These are phyloP conservation scores for Hemisphaericaspora subhashii DNA, from an alignment of 1,139 yeast genomes.

Conservation along the genomic window DNA sequence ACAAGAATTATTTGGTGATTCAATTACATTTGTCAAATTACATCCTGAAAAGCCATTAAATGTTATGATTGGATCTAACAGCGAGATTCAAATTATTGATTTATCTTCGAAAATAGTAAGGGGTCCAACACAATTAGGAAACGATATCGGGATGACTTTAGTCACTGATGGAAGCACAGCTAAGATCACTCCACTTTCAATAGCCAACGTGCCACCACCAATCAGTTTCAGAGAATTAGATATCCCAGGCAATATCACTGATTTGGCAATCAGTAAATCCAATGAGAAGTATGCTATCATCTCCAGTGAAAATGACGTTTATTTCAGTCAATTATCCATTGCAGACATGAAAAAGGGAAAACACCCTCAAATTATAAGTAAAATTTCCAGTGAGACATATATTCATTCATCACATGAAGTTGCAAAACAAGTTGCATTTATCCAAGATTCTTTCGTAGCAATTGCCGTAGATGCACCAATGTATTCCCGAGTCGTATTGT, in stretches of 20 bases:
- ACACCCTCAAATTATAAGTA: constrained; percentile 45
- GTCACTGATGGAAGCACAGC: constrained; percentile 80
- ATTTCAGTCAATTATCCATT: constrained; percentile 23
- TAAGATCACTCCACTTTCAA: constrained; percentile 75
- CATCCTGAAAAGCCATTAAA: constrained; percentile 89
- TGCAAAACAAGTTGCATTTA: constrained; percentile 65
- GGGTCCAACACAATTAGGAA: constrained; percentile 69
- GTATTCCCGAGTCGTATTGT: constrained; percentile 49
- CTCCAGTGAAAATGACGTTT: constrained; percentile 37
- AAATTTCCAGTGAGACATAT: constrained; percentile 27
- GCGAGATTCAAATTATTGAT: constrained; percentile 62
- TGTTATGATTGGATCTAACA: constrained; percentile 59
- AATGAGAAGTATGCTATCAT: constrained; percentile 62
- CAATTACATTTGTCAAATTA: constrained; percentile 61
- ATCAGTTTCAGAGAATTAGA: constrained; percentile 69
- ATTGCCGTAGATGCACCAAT: constrained; percentile 55
- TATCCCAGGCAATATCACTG: constrained; percentile 51
- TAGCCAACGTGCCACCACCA: constrained; percentile 96
- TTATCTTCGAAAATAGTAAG: constrained; percentile 62
- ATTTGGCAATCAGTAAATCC: constrained; percentile 62
- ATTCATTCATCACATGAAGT: constrained; percentile 42
- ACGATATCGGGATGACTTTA: constrained; percentile 74
- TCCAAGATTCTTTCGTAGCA: constrained; percentile 50
- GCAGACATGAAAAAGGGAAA: constrained; percentile 39
- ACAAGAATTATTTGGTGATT: constrained; percentile 55